Evolutionary conservation across 2,329 filamentous ascomycete genomes (phyloP).

Genomic region (Claviceps fusiformis): DNA sequence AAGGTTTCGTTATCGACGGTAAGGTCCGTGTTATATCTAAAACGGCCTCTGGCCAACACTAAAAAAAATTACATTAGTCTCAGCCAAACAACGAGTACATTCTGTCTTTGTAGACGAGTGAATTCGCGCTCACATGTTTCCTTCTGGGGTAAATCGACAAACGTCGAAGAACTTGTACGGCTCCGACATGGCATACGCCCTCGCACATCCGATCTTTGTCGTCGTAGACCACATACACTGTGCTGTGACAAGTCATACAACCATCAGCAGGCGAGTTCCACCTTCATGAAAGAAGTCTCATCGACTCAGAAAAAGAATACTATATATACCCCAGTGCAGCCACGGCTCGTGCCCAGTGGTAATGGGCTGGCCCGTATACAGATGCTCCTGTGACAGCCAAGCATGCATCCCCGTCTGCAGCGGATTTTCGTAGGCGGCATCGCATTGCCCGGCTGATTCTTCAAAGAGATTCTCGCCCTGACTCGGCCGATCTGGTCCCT

Average conservation of each 20-base stretch:
- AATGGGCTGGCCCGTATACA: conserved; percentile 19
- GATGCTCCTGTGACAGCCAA: conserved; percentile 19
- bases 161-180: conserved; percentile 21
- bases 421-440: conserved; percentile 16
- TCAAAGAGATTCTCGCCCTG: conserved; percentile 23
- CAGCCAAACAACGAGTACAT: not conserved
- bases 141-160: conserved; percentile 21
- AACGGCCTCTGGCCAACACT: conserved; percentile 18
- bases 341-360: conserved; percentile 19
- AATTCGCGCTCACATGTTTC: conserved; percentile 19
- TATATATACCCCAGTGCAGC: conserved; percentile 22
- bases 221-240: conserved; percentile 23
- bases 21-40: not conserved
- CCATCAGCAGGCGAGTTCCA: not conserved
- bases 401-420: conserved; percentile 16
- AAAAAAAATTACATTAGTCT: not conserved
- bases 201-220: conserved; percentile 21
- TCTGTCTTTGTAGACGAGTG: not conserved
- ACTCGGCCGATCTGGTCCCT: conserved; percentile 15
- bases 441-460: conserved; percentile 17
- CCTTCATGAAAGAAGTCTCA: not conserved
- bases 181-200: conserved; percentile 17
- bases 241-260: conserved; percentile 10
- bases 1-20: not conserved
- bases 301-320: not conserved